A percentile compares a stretch with the other conserved stretches of the same genome.
Conservation (phyloP, 257 asterid genomes). For the Nicotiana benthamiana region DNA sequence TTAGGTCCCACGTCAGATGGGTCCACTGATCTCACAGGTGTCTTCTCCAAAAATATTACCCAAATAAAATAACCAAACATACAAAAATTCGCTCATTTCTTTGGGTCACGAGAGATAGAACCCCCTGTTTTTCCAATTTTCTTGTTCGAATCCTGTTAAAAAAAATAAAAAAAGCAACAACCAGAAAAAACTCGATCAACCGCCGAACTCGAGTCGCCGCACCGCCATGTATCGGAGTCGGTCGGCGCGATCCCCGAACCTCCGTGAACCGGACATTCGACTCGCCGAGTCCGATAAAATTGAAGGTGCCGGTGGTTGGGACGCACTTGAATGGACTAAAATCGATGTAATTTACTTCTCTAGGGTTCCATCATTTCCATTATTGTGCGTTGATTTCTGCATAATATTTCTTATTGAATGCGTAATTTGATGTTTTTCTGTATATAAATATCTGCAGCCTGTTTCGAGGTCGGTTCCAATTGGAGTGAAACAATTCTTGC, state of each 20-base stretch:
- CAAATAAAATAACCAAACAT: constrained; percentile 1
- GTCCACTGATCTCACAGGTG: constrained; percentile 30
- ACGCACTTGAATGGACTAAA: constrained; percentile 93
- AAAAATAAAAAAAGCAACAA: not conserved
- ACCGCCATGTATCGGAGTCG: constrained; percentile 44
- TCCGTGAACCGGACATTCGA: constrained; percentile 43
- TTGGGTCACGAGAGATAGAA: not conserved
- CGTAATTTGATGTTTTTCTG: not conserved
- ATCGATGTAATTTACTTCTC: constrained; percentile 38
- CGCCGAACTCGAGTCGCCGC: constrained; percentile 5
- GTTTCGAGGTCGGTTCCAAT: constrained; percentile 56
- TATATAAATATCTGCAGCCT: constrained; percentile 33
- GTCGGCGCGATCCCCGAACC: constrained; percentile 54
- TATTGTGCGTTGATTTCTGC: not conserved
- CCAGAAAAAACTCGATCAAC: not conserved
- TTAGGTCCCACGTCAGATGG: constrained; percentile 22
- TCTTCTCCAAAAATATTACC: constrained; percentile 18
- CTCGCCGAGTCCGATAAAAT: constrained; percentile 60
- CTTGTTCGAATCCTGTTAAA: not conserved
- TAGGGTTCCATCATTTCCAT: not conserved
- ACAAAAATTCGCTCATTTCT: not conserved
- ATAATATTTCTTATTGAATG: not conserved
- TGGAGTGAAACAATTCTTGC: constrained; percentile 53
- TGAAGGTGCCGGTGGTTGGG: constrained; percentile 86
- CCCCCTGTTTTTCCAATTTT: not conserved